A percentile compares a stretch with the other conserved stretches of the same genome.
These are phyloP conservation scores for Achaetomium macrosporum DNA, from an alignment of 2,329 filamentous ascomycete species.

Conservation along the genomic window DNA sequence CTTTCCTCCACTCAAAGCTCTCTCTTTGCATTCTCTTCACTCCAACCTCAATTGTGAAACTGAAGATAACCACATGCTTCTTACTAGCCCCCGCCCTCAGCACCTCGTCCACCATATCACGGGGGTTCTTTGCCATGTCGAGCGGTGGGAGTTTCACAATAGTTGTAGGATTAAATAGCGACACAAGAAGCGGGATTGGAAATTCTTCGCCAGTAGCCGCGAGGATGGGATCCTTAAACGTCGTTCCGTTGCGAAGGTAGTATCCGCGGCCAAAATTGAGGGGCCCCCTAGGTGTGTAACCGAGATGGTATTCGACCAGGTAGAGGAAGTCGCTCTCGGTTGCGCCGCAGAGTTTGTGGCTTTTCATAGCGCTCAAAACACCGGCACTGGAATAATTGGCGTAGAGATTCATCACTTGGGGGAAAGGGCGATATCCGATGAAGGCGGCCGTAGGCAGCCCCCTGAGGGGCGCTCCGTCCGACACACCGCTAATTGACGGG, in stretches of 20 bases:
- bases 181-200: background rate
- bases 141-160: slow-evolving; percentile 10
- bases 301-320: slow-evolving; percentile 12
- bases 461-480: too few species aligned
- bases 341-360: slow-evolving; percentile 14
- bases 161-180: slow-evolving; percentile 1
- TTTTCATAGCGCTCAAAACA: slow-evolving; percentile 3
- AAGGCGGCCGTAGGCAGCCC: too few species aligned
- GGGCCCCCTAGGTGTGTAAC: slow-evolving; percentile 9
- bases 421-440: slow-evolving; percentile 10
- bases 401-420: slow-evolving; percentile 12
- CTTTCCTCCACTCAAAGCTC: slow-evolving; percentile 8
- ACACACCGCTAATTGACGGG: too few species aligned
- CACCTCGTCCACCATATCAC: slow-evolving; percentile 14
- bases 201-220: slow-evolving; percentile 13
- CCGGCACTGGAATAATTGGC: slow-evolving; percentile 4
- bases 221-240: slow-evolving; percentile 8
- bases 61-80: slow-evolving; percentile 8
- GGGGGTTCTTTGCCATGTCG: too few species aligned
- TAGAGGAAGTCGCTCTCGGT: slow-evolving; percentile 9
- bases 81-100: background rate
- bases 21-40: slow-evolving; percentile 3
- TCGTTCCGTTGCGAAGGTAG: slow-evolving; percentile 15
- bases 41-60: slow-evolving; percentile 14
- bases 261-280: slow-evolving; percentile 14